Conservation (phyloP, 331 rosid species). For the Saraca asoca region DNA sequence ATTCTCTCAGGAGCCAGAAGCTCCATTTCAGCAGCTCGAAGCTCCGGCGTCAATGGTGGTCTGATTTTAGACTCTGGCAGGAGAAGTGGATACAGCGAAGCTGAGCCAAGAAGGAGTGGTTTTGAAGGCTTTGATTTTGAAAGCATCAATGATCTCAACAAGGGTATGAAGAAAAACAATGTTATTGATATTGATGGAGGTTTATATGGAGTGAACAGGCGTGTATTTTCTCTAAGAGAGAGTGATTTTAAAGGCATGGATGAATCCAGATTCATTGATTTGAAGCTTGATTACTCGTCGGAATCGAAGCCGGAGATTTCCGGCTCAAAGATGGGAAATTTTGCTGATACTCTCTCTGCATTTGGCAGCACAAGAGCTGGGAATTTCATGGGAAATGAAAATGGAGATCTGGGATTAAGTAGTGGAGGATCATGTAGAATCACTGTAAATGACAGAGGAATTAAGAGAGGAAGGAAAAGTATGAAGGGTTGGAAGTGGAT, state of each 20-base stretch:
- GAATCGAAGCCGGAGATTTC: slow-evolving; percentile 57
- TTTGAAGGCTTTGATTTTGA: slow-evolving; percentile 54
- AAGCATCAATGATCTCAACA: slow-evolving; percentile 40
- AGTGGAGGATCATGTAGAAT: slow-evolving; percentile 86
- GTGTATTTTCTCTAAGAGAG: slow-evolving; percentile 85
- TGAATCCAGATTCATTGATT: slow-evolving; percentile 83
- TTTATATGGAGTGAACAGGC: slow-evolving; percentile 50
- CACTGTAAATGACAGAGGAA: slow-evolving; percentile 73
- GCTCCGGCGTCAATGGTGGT: slow-evolving; percentile 84
- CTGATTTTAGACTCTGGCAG: slow-evolving; percentile 74
- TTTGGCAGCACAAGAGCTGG: slow-evolving; percentile 66
- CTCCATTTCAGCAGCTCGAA: slow-evolving; percentile 88
- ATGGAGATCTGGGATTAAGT: slow-evolving; percentile 48
- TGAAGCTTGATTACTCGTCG: slow-evolving; percentile 79
- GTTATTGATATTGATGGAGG: slow-evolving; percentile 48
- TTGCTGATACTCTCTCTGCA: slow-evolving; percentile 42
- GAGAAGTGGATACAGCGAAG: slow-evolving; percentile 75
- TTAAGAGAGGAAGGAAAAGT: slow-evolving; percentile 71
- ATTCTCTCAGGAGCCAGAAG: slow-evolving; percentile 82
- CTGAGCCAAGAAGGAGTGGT: slow-evolving; percentile 65
- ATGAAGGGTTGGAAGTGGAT: slow-evolving; percentile 91
- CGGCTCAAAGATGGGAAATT: slow-evolving; percentile 42
- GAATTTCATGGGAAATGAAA: slow-evolving; percentile 46
- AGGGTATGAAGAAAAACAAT: slow-evolving; percentile 46
- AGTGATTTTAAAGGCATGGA: slow-evolving; percentile 88